Base-by-base conservation (phyloP, 2,329 filamentous ascomycete genomes). In the Knoxdaviesia proteae region DNA sequence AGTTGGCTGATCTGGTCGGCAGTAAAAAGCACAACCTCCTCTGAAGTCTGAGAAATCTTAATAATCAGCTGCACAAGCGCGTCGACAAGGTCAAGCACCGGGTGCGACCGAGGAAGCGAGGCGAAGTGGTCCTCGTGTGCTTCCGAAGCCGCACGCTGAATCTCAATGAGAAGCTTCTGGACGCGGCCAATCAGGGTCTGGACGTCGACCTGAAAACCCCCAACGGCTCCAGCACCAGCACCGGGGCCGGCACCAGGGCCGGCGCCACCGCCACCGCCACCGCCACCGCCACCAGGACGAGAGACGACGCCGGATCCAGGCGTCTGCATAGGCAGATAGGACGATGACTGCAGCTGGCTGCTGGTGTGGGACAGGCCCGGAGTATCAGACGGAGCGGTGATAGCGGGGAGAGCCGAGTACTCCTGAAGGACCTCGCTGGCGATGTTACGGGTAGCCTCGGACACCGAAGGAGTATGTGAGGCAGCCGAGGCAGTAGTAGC, bases 341-440 rank as follows among this genome's bases (percentile, higher is more conserved):
- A 20, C 20, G 20, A 20, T 20, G 66, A 60, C 46, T 66, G 65
- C 47, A 74, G 56, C 48, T 76, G 74, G 32, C 31, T 33, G 2
- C 61, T 59, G 32, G 74, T 49, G 39, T 69, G 67, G 40, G 66
- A 67, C 36, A 74, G 62, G 5, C 70, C 64, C 0, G 71, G 68
- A 2, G 73, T 69, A 52, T 79, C 74, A 5, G 69, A 62, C 3
- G 71, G 68, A 0, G 71, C 71, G n/a, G 72, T 64, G 6, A 78
- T 56, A 46, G 60, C 71, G 2, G 70, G 64, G n/a, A 77, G 59
- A 9, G 66, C 41, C 52, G 71, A 79, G 45, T 73, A 68, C 35
- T 80, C 75, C 49, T 74, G 71, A 4, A 80, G 61, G 7, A 77
- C 66, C 46, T 79, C 74, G 46, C 77, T 77, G 20, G 74, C 68